Percentiles rank a stretch among this genome's conserved stretches.
Conservation (phyloP, 179 eudicot genomes). For the Spergularia azorica region DNA sequence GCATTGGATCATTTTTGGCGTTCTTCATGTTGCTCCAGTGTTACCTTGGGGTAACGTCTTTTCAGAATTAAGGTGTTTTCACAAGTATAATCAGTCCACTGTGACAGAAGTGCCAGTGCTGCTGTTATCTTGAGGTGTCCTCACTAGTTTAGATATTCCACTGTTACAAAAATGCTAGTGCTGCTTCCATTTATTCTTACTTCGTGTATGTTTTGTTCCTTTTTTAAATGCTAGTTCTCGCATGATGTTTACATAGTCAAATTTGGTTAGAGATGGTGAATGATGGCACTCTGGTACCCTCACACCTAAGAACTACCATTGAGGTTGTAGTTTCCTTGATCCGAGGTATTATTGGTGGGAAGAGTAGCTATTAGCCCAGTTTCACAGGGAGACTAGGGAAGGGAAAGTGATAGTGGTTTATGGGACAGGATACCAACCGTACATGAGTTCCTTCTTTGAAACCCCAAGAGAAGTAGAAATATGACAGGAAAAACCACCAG, state of each 20-base stretch:
- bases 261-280: background rate
- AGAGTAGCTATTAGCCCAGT: background rate
- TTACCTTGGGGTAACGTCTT: background rate
- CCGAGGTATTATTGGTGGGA: background rate
- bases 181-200: background rate
- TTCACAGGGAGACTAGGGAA: background rate
- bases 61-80: background rate
- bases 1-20: background rate
- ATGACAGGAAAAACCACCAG: background rate
- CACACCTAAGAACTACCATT: background rate
- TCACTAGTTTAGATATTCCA: background rate
- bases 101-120: background rate
- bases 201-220: background rate
- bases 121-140: background rate
- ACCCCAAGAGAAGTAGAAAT: background rate
- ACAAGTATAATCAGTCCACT: background rate
- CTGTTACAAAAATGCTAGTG: background rate
- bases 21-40: background rate
- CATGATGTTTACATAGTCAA: background rate
- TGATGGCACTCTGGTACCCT: background rate
- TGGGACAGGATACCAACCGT: background rate
- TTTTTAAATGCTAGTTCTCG: background rate
- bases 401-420: background rate
- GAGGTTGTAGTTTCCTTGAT: background rate
- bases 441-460: background rate